A percentile compares a stretch with the other conserved stretches of the same genome.
These are phyloP conservation scores for Acanthamoeba quina DNA, from an alignment of 208 protist species.

Conservation along the genomic window DNA sequence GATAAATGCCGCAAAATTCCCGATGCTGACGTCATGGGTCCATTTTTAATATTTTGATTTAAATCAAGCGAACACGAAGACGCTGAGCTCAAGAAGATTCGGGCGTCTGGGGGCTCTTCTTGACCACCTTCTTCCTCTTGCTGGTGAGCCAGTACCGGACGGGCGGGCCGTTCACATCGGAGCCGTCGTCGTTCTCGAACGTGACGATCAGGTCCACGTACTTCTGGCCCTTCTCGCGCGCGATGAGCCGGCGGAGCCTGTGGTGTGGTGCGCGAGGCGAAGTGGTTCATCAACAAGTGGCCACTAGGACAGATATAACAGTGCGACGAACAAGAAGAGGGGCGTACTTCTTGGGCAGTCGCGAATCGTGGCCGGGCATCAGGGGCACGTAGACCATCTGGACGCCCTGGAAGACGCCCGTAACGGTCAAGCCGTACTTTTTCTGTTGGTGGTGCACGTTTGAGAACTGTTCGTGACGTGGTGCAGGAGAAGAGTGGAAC, in stretches of 20 bases:
- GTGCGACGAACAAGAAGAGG: not conserved
- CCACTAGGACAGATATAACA: not conserved
- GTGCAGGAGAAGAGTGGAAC: not conserved
- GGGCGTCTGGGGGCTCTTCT: not conserved
- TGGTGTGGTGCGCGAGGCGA: not conserved
- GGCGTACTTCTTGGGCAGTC: constrained; percentile 71
- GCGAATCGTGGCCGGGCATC: constrained; percentile 76
- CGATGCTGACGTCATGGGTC: too few relatives aligned
- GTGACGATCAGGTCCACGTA: constrained; percentile 82
- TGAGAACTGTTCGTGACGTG: not conserved
- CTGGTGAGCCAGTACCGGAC: constrained; percentile 74
- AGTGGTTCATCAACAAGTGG: not conserved
- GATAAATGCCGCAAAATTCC: too few relatives aligned
- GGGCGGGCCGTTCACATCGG: constrained; percentile 77
- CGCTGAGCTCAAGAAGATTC: not conserved
- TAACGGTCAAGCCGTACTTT: constrained; percentile 94
- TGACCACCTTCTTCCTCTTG: constrained; percentile 50
- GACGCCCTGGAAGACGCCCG: constrained; percentile 92
- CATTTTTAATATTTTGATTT: too few relatives aligned
- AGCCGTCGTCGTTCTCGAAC: constrained; percentile 74
- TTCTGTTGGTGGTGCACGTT: constrained; percentile 75
- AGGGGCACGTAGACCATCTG: constrained; percentile 88
- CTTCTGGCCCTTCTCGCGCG: constrained; percentile 3
- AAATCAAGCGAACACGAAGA: too few relatives aligned
- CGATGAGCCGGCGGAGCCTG: constrained; percentile 67